phyloP scores from a whole-genome alignment of 208 protist genomes.

The Trypanosoma melophagium region DNA sequence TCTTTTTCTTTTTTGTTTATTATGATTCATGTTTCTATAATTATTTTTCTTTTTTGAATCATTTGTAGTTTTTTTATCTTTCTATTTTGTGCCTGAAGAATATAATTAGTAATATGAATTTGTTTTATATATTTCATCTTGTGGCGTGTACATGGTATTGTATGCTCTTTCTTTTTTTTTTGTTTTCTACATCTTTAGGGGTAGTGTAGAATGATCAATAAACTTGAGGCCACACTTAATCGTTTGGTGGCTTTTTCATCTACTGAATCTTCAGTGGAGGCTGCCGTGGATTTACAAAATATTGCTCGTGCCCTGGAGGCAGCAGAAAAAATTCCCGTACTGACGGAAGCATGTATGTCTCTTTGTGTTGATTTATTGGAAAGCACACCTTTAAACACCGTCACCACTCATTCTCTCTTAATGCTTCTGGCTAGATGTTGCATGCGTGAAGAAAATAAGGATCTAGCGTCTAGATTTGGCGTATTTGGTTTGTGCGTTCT shows the following conservation, averaged over 20 bases:
- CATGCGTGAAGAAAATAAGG: constrained; percentile 66
- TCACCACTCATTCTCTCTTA: constrained; percentile 35
- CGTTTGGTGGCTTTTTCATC: constrained; percentile 42
- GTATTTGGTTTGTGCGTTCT: constrained; percentile 57
- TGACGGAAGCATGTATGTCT: constrained; percentile 56
- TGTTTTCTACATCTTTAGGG: not conserved
- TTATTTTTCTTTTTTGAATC: too few species aligned
- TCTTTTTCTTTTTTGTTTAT: too few species aligned
- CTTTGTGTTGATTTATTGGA: constrained; percentile 61
- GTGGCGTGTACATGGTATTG: not conserved
- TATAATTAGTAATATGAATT: not conserved
- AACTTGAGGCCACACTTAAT: constrained; percentile 40
- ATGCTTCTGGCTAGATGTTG: constrained; percentile 62
- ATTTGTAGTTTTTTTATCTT: too few species aligned
- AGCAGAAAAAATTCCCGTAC: constrained; percentile 30
- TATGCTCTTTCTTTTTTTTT: constrained; percentile 7
- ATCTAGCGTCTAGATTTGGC: constrained; percentile 48
- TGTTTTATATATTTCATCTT: not conserved
- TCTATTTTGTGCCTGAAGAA: too few species aligned
- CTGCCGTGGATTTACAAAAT: constrained; percentile 42
- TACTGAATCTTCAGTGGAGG: not conserved
- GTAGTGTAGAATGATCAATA: constrained; percentile 16
- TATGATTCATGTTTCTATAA: too few species aligned
- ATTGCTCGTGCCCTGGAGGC: constrained; percentile 27
- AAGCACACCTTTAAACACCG: constrained; percentile 24